Evolutionary conservation across 768 basidiomycete genomes (phyloP).

Genomic region (Trametes punicea): DNA sequence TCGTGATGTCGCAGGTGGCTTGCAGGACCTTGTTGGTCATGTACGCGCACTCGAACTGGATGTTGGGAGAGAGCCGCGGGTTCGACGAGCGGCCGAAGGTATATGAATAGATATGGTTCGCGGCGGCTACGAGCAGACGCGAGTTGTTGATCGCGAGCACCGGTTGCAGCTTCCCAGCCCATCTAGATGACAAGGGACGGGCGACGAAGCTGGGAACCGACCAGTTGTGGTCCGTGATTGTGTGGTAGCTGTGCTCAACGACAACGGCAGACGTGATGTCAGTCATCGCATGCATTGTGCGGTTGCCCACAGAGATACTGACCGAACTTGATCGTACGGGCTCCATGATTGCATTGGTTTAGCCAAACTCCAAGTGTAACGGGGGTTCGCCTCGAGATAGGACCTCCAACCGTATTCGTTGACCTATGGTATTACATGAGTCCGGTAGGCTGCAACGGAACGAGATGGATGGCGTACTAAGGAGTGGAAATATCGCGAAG

Average conservation of each 20-base stretch:
- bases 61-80: slow-evolving; percentile 17
- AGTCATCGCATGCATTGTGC: background rate
- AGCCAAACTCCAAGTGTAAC: slow-evolving; percentile 52
- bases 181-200: slow-evolving; percentile 58
- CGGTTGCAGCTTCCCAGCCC: slow-evolving; percentile 56
- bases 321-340: slow-evolving; percentile 38
- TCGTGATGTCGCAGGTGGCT: slow-evolving; percentile 31
- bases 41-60: slow-evolving; percentile 27
- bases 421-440: slow-evolving; percentile 42
- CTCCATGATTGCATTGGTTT: slow-evolving; percentile 45
- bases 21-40: slow-evolving; percentile 24
- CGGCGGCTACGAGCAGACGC: slow-evolving; percentile 60
- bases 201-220: slow-evolving; percentile 48
- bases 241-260: slow-evolving; percentile 39
- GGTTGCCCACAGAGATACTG: background rate
- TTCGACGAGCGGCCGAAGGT: slow-evolving; percentile 34
- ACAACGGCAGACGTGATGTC: background rate
- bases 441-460: slow-evolving; percentile 1
- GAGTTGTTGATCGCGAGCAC: slow-evolving; percentile 51
- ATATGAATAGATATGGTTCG: slow-evolving; percentile 55
- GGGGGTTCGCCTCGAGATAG: slow-evolving; percentile 48
- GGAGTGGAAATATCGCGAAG: slow-evolving; percentile 33
- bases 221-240: slow-evolving; percentile 56
- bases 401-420: slow-evolving; percentile 56
- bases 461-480: slow-evolving; percentile 40